phyloP scores from a whole-genome alignment of 106 monocot species.

The Agapanthus africanus region DNA sequence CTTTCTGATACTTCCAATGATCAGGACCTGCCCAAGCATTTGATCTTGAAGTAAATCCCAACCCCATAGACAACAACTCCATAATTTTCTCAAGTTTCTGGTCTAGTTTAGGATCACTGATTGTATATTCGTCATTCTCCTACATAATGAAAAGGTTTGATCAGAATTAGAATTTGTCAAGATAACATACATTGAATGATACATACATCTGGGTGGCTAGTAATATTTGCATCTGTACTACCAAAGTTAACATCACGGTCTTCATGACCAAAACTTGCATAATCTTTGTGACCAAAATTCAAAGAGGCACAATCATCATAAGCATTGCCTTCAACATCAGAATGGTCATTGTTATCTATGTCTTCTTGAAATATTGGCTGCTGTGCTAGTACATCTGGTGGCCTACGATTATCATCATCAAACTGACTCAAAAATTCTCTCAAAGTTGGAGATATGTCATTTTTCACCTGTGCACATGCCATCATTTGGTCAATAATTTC shows the following conservation, averaged over 20 bases:
- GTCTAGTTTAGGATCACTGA: slow-evolving; percentile 27
- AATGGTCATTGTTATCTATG: slow-evolving; percentile 16
- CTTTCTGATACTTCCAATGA: slow-evolving; percentile 88
- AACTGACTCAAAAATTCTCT: slow-evolving; percentile 62
- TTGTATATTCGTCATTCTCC: slow-evolving; percentile 39
- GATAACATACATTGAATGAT: neutral
- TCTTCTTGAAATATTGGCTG: slow-evolving; percentile 24
- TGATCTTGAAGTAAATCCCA: slow-evolving; percentile 72
- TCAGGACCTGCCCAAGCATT: slow-evolving; percentile 99
- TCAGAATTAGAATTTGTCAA: neutral
- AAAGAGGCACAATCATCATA: slow-evolving; percentile 34
- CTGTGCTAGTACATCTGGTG: slow-evolving; percentile 18
- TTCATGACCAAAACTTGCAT: slow-evolving; percentile 16
- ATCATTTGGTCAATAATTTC: slow-evolving; percentile 73
- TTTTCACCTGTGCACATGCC: slow-evolving; percentile 31
- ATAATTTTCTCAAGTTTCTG: slow-evolving; percentile 50
- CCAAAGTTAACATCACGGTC: slow-evolving; percentile 35
- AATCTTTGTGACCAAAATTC: slow-evolving; percentile 47
- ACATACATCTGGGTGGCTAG: slow-evolving; percentile 50
- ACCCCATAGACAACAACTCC: slow-evolving; percentile 68
- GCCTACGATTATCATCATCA: slow-evolving; percentile 66
- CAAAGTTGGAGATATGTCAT: slow-evolving; percentile 80
- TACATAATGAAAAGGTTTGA: slow-evolving; percentile 20
- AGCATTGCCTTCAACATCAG: slow-evolving; percentile 17
- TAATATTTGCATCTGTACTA: slow-evolving; percentile 22